Conservation (phyloP, 1,139 yeast species). For the Kluyveromyces marxianus region DNA sequence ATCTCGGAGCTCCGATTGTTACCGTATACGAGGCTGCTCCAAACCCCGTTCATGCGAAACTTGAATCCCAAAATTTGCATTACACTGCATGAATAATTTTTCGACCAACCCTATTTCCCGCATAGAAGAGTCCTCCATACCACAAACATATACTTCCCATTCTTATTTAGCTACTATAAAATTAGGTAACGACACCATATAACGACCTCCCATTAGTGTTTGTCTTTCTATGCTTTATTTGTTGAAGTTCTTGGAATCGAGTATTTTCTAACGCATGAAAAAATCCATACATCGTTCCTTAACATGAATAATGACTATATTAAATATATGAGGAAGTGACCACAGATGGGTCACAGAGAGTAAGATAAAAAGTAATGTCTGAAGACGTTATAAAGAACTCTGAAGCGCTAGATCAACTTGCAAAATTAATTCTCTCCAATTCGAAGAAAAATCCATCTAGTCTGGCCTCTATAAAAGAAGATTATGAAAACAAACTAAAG, state of each 20-base stretch:
- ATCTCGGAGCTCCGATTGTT: slow-evolving; percentile 45
- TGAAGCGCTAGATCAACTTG: slow-evolving; percentile 5
- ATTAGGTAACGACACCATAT: no score
- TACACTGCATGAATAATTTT: background rate
- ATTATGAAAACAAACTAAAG: slow-evolving; percentile 3
- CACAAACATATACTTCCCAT: no score
- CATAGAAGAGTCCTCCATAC: background rate
- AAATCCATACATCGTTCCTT: no score
- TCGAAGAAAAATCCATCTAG: background rate
- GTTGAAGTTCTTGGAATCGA: no score
- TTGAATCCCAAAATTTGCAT: slow-evolving; percentile 20
- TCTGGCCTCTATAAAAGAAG: slow-evolving; percentile 1
- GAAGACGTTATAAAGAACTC: slow-evolving; percentile 1
- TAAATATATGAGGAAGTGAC: no score
- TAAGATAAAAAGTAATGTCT: background rate
- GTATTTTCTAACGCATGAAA: no score
- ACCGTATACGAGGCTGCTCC: slow-evolving; percentile 86
- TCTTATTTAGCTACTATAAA: no score
- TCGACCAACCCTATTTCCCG: background rate
- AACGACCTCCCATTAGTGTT: no score
- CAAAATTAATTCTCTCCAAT: slow-evolving; percentile 1
- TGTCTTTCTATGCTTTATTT: no score
- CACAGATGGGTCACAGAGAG: background rate
- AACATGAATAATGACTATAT: no score
- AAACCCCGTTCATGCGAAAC: slow-evolving; percentile 72